Evolutionary conservation across 73 alveolate genomes (phyloP).

Genomic region (Blepharisma japonicum): DNA sequence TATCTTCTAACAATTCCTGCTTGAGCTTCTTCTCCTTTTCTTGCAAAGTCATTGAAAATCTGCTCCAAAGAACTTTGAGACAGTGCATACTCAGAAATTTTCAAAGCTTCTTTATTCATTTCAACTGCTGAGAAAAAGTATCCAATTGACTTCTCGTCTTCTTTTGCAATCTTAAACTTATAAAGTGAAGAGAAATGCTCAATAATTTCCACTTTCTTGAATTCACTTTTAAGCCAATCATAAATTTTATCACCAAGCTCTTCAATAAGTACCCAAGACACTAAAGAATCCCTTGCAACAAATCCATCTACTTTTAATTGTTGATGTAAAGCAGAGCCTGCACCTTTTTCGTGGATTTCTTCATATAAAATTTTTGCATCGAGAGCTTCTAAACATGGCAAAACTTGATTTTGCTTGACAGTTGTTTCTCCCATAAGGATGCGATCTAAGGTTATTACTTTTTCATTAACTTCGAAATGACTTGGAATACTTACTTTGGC

Average conservation of each 20-base stretch:
- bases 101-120: slow-evolving; percentile 34
- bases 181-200: slow-evolving; percentile 51
- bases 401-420: slow-evolving; percentile 91
- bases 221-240: slow-evolving; percentile 27
- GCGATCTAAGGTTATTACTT: slow-evolving; percentile 63
- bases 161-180: slow-evolving; percentile 40
- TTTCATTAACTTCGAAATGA: slow-evolving; percentile 28
- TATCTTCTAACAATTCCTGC: no score
- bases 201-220: slow-evolving; percentile 38
- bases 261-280: slow-evolving; percentile 35
- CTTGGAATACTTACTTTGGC: slow-evolving; percentile 49
- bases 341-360: slow-evolving; percentile 94
- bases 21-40: slow-evolving; percentile 24
- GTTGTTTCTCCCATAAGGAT: slow-evolving; percentile 92
- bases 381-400: slow-evolving; percentile 90
- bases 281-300: neutral
- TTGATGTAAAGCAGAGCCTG: slow-evolving; percentile 93
- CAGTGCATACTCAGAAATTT: slow-evolving; percentile 42
- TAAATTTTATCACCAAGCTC: slow-evolving; percentile 31
- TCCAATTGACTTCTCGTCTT: slow-evolving; percentile 53
- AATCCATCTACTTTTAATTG: slow-evolving; percentile 66
- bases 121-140: slow-evolving; percentile 41
- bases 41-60: slow-evolving; percentile 53
- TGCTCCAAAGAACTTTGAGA: slow-evolving; percentile 49
- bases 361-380: slow-evolving; percentile 74